Conservation (phyloP, 352 stramenopile species). For the Peronospora belbahrii region DNA sequence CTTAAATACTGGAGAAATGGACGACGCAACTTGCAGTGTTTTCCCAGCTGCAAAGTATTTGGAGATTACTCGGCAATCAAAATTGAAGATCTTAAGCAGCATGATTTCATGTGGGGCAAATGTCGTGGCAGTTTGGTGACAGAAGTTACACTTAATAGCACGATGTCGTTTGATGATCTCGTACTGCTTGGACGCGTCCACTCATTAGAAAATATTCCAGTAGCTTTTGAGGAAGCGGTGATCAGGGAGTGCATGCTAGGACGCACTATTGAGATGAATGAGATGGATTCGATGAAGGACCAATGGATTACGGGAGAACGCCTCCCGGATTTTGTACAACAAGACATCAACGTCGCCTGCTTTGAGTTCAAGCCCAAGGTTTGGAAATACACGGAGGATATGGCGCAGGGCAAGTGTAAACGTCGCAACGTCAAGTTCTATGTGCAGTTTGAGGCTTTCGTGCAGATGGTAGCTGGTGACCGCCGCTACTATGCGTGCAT, state of each 20-base stretch:
- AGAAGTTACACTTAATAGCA: constrained; percentile 79
- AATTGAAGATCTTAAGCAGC: constrained; percentile 83
- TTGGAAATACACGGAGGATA: constrained; percentile 86
- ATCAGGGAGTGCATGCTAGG: constrained; percentile 80
- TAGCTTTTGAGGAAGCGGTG: constrained; percentile 79
- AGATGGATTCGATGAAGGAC: constrained; percentile 82
- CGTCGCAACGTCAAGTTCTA: constrained; percentile 86
- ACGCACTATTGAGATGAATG: constrained; percentile 60
- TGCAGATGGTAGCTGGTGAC: constrained; percentile 65
- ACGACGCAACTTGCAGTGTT: constrained; percentile 86
- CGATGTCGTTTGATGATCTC: constrained; percentile 73
- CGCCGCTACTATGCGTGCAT: constrained; percentile 80
- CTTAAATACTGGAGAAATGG: constrained; percentile 88
- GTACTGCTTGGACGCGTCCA: constrained; percentile 73
- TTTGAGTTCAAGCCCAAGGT: constrained; percentile 88
- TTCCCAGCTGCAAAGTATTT: constrained; percentile 85
- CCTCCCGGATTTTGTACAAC: constrained; percentile 78
- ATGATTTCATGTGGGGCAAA: constrained; percentile 89
- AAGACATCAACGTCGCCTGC: constrained; percentile 58
- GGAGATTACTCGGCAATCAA: constrained; percentile 87
- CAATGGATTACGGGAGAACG: constrained; percentile 80
- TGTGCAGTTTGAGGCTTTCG: constrained; percentile 82
- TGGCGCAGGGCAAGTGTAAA: constrained; percentile 85
- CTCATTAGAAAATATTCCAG: constrained; percentile 77
- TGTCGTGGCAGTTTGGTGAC: constrained; percentile 76